phyloP scores from a whole-genome alignment of 2,329 filamentous ascomycete species.

The Pseudonectria foliicola region DNA sequence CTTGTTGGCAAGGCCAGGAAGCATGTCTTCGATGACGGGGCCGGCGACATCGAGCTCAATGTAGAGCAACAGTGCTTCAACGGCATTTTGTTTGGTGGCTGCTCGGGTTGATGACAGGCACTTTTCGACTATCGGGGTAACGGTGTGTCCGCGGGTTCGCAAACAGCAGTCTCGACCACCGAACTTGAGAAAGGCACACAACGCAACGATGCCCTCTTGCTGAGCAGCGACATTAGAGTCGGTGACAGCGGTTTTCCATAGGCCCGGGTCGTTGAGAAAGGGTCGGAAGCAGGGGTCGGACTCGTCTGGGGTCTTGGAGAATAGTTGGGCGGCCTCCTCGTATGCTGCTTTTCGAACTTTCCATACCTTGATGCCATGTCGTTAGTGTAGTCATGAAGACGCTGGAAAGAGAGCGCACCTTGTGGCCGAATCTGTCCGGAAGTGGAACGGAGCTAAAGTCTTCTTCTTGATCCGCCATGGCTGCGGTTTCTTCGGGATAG shows the following conservation, averaged over 20 bases:
- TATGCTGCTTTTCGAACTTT: conserved; percentile 95
- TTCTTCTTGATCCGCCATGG: conserved; percentile 76
- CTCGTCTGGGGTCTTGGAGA: conserved; percentile 78
- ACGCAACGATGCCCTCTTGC: conserved; percentile 79
- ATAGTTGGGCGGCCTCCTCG: conserved; percentile 83
- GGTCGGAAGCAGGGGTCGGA: conserved; percentile 78
- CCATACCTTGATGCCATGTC: conserved; percentile 59
- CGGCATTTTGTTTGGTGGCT: conserved; percentile 76
- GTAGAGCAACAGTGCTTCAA: conserved; percentile 82
- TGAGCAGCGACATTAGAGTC: conserved; percentile 97
- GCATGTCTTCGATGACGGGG: conserved; percentile 82
- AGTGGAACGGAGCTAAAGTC: conserved; percentile 75
- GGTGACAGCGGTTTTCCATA: conserved; percentile 89
- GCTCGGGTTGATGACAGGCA: conserved; percentile 81
- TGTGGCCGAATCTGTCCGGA: conserved; percentile 75
- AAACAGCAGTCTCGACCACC: conserved; percentile 72
- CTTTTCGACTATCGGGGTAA: conserved; percentile 82
- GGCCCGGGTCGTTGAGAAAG: conserved; percentile 72
- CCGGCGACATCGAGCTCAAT: conserved; percentile 82
- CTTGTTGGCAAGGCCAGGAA: conserved; percentile 79
- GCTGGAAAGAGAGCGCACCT: conserved; percentile 40
- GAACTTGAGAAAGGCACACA: conserved; percentile 89
- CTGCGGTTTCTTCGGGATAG: conserved; percentile 12
- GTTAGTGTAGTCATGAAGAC: background rate
- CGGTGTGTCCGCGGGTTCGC: conserved; percentile 67